These are phyloP conservation scores for Dendrostoma leiphaemia DNA, from an alignment of 2,329 filamentous ascomycete species.

Conservation along the genomic window DNA sequence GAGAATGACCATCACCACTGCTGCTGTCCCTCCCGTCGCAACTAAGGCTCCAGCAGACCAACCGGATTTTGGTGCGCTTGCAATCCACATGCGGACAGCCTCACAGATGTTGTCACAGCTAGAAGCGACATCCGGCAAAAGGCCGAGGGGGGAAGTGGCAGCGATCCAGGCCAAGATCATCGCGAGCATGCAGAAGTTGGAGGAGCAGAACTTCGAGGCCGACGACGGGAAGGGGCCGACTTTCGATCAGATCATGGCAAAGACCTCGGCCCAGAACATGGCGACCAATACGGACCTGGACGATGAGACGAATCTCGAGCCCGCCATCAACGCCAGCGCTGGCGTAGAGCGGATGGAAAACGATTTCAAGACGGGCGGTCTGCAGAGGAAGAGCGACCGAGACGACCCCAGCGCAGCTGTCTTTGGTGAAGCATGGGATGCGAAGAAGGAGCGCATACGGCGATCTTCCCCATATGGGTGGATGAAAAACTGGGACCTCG, in stretches of 20 bases:
- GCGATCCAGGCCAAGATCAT: constrained; percentile 85
- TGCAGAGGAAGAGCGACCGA: constrained; percentile 76
- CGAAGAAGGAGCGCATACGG: constrained; percentile 80
- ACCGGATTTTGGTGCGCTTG: constrained; percentile 77
- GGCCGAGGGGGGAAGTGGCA: constrained; percentile 76
- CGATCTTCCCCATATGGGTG: constrained; percentile 82
- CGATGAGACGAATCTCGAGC: constrained; percentile 49
- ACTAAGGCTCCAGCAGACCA: constrained; percentile 62
- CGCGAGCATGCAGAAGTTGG: constrained; percentile 83
- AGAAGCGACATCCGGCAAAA: constrained; percentile 75
- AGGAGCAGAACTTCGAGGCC: constrained; percentile 79
- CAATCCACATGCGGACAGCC: constrained; percentile 83
- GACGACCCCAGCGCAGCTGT: constrained; percentile 84
- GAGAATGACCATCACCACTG: constrained; percentile 56
- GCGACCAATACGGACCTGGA: constrained; percentile 51
- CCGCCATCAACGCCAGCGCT: constrained; percentile 64
- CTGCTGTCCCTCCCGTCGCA: too few species aligned
- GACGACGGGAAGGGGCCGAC: constrained; percentile 72
- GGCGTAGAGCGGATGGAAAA: constrained; percentile 86
- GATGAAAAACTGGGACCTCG: constrained; percentile 84
- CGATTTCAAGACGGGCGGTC: constrained; percentile 80
- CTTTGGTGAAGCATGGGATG: constrained; percentile 82
- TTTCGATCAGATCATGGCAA: constrained; percentile 80
- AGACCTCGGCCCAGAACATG: constrained; percentile 55
- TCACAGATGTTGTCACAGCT: constrained; percentile 85